Conservation (phyloP, 768 basidiomycete genomes). For the Auricularia auricula-judae region DNA sequence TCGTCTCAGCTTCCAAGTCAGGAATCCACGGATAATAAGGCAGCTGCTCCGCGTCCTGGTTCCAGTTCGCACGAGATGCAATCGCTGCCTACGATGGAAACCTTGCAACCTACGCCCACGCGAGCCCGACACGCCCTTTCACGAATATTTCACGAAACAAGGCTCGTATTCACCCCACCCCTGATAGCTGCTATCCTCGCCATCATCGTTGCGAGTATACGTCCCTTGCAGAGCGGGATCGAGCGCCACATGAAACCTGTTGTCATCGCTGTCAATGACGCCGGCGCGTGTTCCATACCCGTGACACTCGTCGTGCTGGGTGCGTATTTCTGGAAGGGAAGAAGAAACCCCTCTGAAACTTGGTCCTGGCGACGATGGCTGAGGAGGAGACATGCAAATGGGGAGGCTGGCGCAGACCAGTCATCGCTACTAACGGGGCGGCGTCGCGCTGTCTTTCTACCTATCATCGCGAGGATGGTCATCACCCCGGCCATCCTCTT, state of each 20-base stretch:
- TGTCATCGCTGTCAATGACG: constrained; percentile 52
- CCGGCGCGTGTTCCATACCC: constrained; percentile 76
- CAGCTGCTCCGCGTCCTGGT: background rate
- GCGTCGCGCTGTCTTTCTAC: constrained; percentile 70
- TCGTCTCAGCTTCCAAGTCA: constrained; percentile 8
- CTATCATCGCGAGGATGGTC: constrained; percentile 79
- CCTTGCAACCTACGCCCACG: constrained; percentile 32
- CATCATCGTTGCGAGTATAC: too few species aligned
- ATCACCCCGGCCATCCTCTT: constrained; percentile 69
- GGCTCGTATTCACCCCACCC: too few species aligned
- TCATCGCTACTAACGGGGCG: constrained; percentile 39
- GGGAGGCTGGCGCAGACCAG: too few species aligned
- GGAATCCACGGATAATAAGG: too few species aligned
- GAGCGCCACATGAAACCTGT: constrained; percentile 52
- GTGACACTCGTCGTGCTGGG: constrained; percentile 86
- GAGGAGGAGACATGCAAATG: too few species aligned
- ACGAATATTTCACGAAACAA: too few species aligned
- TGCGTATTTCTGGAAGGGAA: constrained; percentile 61
- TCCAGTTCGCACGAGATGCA: constrained; percentile 5
- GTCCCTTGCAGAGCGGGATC: too few species aligned
- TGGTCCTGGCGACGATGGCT: too few species aligned
- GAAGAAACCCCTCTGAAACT: too few species aligned
- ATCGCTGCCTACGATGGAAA: background rate
- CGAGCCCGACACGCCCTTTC: constrained; percentile 24
- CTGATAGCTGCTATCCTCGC: too few species aligned